Conservation (phyloP, 192 early-diverging fungal species). For the Rhizophagus clarus region DNA sequence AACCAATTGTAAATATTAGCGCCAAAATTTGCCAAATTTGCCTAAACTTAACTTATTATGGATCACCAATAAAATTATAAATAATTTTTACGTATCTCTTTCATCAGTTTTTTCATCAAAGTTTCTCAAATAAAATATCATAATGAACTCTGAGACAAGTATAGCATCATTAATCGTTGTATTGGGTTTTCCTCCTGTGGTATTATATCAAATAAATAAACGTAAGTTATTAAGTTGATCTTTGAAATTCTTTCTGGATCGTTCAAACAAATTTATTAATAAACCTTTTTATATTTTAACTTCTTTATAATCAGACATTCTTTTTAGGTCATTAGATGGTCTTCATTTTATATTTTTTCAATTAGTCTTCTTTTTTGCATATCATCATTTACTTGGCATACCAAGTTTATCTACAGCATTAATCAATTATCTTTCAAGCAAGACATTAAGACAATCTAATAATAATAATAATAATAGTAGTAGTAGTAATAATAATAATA, state of each 20-base stretch:
- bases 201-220: conserved; percentile 8
- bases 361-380: conserved; percentile 43
- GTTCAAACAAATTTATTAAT: no score
- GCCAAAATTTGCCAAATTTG: no score
- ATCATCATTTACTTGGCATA: conserved; percentile 38
- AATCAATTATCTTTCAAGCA: conserved; percentile 33
- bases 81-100: no score
- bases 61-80: no score
- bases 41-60: no score
- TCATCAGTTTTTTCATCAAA: no score
- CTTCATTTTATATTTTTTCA: conserved; percentile 45
- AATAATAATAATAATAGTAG: conserved; percentile 30
- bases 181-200: background rate
- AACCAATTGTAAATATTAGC: no score
- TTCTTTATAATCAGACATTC: conserved; percentile 30
- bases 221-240: background rate
- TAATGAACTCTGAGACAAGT: background rate
- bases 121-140: background rate
- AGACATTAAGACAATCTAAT: conserved; percentile 18
- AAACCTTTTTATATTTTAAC: no score
- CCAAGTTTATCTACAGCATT: conserved; percentile 35
- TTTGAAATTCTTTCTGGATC: no score
- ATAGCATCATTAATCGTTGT: background rate
- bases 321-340: conserved; percentile 37
- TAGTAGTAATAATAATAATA: background rate